Base-by-base conservation (phyloP, 768 basidiomycete genomes). In the Naganishia vaughanmartiniae region DNA sequence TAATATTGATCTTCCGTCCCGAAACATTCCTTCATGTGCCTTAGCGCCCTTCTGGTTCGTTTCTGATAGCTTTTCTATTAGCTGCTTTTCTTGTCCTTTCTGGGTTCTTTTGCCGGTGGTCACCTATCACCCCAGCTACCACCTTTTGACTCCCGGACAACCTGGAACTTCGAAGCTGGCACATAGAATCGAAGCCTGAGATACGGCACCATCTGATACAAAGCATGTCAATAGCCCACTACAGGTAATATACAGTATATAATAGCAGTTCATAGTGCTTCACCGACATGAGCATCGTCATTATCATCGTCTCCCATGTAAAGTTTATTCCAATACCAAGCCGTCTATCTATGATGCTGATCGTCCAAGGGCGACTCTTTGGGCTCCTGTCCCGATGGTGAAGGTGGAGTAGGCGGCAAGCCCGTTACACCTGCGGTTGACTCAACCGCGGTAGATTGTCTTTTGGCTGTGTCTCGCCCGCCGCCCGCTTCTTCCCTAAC, bases 391-490 rank as follows among this genome's bases (percentile, higher is more conserved):
- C 48, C n/a, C n/a, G 48, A n/a, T n/a, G n/a, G n/a, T n/a, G 24
- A 4, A 12, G 4, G 12, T 3, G 7, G 14, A 51, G n/a, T 12
- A 51, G 48, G 1, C 7, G 24, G 1, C 6, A 7, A 24, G 14
- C 12, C 48, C 24, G 46, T 70, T 26, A 31, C 0, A 51, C 33
- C 6, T 42, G 54, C 1, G 67, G 45, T n/a, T 56, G 30, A 24
- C 65, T 70, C 15, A 55, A 31, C n/a, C 24, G 33, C 21, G 58
- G 57, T 1, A 51, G 53, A 15, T 67, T 33, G 24, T 30, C 31
- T 26, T 65, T 70, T 12, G 78, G 77, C 46, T 66, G 54, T n/a
- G 78, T 80, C 65, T 79, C 75, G 0, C 78, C 77, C 24, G 74
- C 73, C 1, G 78, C 73, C n/a, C 79, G 58, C 66, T 70, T 74